A percentile compares a stretch with the other conserved stretches of the same genome.
phyloP scores from a whole-genome alignment of 441 rosid genomes.

The Corymbia citriodora region DNA sequence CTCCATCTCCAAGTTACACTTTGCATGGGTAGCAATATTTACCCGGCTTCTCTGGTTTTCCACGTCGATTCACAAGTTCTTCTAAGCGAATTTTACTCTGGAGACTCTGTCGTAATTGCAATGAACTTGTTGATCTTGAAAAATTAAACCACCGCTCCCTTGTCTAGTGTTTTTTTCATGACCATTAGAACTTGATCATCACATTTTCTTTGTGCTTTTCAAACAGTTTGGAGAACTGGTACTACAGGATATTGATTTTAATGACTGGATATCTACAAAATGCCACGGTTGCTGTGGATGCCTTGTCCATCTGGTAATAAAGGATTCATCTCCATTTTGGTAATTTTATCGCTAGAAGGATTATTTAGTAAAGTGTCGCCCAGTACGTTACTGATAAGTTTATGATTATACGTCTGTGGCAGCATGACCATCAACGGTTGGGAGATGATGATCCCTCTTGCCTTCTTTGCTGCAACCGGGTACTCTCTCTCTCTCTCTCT shows the following conservation, averaged over 20 bases:
- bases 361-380: neutral
- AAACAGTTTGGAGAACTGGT: neutral
- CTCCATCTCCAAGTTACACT: neutral
- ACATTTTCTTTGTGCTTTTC: neutral
- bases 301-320: neutral
- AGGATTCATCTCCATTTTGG: neutral
- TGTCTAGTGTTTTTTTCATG: neutral
- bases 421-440: constrained; percentile 2
- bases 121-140: neutral
- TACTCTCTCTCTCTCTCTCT: neutral
- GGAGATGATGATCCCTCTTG: constrained; percentile 1
- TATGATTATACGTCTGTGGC: neutral
- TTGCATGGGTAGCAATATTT: neutral
- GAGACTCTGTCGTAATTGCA: neutral
- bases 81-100: neutral
- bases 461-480: neutral
- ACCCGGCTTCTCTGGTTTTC: neutral
- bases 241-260: neutral
- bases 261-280: neutral
- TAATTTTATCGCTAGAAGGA: neutral
- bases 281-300: neutral
- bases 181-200: neutral
- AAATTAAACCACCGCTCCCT: neutral
- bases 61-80: neutral
- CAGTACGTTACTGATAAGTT: neutral